Base-by-base conservation (phyloP, 805 yeast genomes). In the Danielia reshetovae region DNA sequence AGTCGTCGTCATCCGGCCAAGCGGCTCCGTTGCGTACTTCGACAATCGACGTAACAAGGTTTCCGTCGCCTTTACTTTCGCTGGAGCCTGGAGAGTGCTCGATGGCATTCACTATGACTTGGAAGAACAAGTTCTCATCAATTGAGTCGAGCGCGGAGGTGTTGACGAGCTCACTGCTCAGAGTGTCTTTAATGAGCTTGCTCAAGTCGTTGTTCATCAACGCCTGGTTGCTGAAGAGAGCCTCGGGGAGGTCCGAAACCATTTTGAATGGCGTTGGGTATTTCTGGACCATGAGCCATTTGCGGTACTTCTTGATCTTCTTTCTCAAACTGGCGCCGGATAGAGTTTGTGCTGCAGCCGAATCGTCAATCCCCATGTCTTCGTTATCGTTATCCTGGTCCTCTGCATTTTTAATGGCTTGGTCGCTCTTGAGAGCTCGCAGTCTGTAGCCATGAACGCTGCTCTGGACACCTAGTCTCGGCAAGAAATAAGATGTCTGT, bases 401-500 rank as follows among this genome's bases (percentile, higher is more conserved):
- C 13, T 52, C 54, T 5, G 28, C 35, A 10, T 37, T 42, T 10
- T 43, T 38, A 11, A 41, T 42, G 27, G 29, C 29, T 2, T 37
- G 31, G 6, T 19, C 22, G 22, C 9, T 19, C 9, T 38, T 32
- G 18, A 50, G 47, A 12, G 24, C 12, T 12, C 39, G 37, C 16
- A 30, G 40, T 19, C 48, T 30, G 7, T 40, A 36, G 0, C 88
- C 85, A 52, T 76, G 71, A 0, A 83, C 80, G 5, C 81, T 60
- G 0, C 88, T 72, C 34, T 74, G 81, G 0, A 84, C 49, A 1
- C 93, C 93, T 18, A 72, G 49, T 37, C 78, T 63, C 0, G 93
- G 93, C 4, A 83, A 49, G 2, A 63, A 55, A 42, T 72, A 64
- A n/a, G 73, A 41, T 16, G 79, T 38, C 40, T 68, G 57, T 11